phyloP scores from a whole-genome alignment of 768 basidiomycete genomes.

The Boletus subcaerulescens region DNA sequence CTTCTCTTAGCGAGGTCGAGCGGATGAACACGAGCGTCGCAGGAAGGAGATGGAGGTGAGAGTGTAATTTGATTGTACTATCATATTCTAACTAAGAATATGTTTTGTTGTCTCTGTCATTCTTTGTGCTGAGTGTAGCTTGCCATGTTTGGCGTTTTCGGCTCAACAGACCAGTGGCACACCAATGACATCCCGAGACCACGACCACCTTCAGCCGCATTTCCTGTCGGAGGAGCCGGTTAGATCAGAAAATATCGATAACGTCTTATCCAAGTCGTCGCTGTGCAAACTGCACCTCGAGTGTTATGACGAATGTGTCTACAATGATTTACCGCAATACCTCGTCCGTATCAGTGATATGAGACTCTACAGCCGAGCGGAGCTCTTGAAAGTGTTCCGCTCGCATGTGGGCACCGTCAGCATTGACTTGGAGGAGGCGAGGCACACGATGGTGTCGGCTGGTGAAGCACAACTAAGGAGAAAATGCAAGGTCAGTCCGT shows the following conservation, averaged over 20 bases:
- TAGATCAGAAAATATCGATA: neutral
- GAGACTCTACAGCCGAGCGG: slow-evolving; percentile 4
- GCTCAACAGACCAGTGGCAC: no score
- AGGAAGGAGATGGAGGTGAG: no score
- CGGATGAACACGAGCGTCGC: no score
- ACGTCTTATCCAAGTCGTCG: neutral
- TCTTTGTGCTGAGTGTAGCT: no score
- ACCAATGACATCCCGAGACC: neutral
- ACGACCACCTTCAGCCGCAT: neutral
- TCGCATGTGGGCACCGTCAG: neutral
- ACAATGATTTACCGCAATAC: slow-evolving; percentile 15
- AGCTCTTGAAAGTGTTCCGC: slow-evolving; percentile 6
- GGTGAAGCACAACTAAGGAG: neutral
- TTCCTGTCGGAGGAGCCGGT: neutral
- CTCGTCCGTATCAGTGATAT: slow-evolving; percentile 8
- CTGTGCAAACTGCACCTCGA: neutral
- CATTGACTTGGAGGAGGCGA: neutral
- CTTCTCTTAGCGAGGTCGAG: no score
- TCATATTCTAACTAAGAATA: no score
- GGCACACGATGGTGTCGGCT: neutral
- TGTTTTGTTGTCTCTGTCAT: no score
- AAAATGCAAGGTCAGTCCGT: neutral
- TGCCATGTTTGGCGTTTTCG: no score
- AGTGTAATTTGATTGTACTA: no score
- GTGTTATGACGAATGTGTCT: slow-evolving; percentile 5